A percentile compares a stretch with the other conserved stretches of the same genome.
Evolutionary conservation across 768 basidiomycete genomes (phyloP).

Genomic region (Lactifluus volemus): DNA sequence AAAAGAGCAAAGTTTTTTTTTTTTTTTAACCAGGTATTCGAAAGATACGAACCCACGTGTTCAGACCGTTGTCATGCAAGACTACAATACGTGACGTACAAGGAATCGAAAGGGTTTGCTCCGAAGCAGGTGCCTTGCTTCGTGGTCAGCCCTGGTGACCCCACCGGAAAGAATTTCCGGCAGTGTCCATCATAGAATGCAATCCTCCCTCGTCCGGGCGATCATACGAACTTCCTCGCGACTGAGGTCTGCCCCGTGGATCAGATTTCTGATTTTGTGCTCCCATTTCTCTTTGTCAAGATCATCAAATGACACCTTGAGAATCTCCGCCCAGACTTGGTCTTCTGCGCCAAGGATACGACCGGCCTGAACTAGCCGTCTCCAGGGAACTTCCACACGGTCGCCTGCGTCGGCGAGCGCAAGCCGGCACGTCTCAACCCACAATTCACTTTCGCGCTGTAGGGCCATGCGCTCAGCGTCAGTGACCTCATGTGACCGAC

Average conservation of each 20-base stretch:
- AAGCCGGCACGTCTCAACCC: constrained; percentile 69
- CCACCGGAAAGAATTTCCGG: neutral
- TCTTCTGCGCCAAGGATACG: constrained; percentile 55
- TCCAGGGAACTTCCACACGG: constrained; percentile 71
- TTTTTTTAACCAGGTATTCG: neutral
- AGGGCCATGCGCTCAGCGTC: constrained; percentile 53
- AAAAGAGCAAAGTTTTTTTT: neutral
- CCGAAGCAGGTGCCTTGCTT: neutral
- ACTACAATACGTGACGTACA: neutral
- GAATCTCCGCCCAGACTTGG: constrained; percentile 11
- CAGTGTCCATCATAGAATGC: constrained; percentile 20
- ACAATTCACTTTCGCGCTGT: constrained; percentile 65
- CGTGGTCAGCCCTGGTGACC: neutral
- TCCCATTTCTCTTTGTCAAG: constrained; percentile 42
- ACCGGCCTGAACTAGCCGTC: constrained; percentile 58
- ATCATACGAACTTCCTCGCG: constrained; percentile 54
- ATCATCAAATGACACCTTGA: neutral
- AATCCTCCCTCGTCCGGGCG: constrained; percentile 40
- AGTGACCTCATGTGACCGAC: constrained; percentile 54
- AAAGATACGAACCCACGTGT: neutral
- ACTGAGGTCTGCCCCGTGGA: constrained; percentile 54
- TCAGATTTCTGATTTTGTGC: constrained; percentile 37
- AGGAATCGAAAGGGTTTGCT: neutral
- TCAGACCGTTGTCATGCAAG: neutral
- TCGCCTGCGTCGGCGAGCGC: constrained; percentile 44